phyloP scores from a whole-genome alignment of 805 yeast genomes.

The Saturnispora dispora region DNA sequence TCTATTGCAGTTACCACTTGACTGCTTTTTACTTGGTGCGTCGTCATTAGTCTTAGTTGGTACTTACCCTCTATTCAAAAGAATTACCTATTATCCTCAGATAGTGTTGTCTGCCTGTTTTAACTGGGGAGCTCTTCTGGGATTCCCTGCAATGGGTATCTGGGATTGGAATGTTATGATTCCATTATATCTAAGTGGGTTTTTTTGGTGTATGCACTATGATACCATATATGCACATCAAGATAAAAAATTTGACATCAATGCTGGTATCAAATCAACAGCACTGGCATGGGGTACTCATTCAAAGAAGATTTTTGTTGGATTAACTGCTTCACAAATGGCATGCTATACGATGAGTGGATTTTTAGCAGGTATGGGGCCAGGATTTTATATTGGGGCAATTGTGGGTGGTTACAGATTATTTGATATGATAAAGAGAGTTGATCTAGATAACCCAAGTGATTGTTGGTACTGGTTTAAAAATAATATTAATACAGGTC shows the following conservation, averaged over 20 bases:
- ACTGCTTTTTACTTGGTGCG: slow-evolving; percentile 78
- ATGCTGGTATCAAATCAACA: slow-evolving; percentile 90
- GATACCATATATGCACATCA: slow-evolving; percentile 98
- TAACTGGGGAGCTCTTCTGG: slow-evolving; percentile 90
- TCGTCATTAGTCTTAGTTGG: slow-evolving; percentile 70
- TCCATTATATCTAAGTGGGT: slow-evolving; percentile 68
- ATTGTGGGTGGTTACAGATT: slow-evolving; percentile 63
- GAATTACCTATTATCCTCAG: slow-evolving; percentile 96
- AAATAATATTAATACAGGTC: slow-evolving; percentile 70
- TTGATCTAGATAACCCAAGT: slow-evolving; percentile 68
- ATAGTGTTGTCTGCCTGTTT: slow-evolving; percentile 70
- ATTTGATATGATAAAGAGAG: slow-evolving; percentile 56
- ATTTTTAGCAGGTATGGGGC: slow-evolving; percentile 69
- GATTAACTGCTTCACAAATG: slow-evolving; percentile 60
- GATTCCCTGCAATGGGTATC: slow-evolving; percentile 93
- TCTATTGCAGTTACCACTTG: slow-evolving; percentile 61
- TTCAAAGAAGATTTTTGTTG: slow-evolving; percentile 60
- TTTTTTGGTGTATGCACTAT: slow-evolving; percentile 90
- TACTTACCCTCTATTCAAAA: slow-evolving; percentile 85
- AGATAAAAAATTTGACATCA: slow-evolving; percentile 79
- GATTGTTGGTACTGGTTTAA: slow-evolving; percentile 79
- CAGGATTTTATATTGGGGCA: slow-evolving; percentile 65
- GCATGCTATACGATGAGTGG: slow-evolving; percentile 62
- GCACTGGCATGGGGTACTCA: slow-evolving; percentile 90
- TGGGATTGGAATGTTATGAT: slow-evolving; percentile 68